Evolutionary conservation across 169 alveolate genomes (phyloP).

Genomic region (Ichthyophthirius multifiliis): DNA sequence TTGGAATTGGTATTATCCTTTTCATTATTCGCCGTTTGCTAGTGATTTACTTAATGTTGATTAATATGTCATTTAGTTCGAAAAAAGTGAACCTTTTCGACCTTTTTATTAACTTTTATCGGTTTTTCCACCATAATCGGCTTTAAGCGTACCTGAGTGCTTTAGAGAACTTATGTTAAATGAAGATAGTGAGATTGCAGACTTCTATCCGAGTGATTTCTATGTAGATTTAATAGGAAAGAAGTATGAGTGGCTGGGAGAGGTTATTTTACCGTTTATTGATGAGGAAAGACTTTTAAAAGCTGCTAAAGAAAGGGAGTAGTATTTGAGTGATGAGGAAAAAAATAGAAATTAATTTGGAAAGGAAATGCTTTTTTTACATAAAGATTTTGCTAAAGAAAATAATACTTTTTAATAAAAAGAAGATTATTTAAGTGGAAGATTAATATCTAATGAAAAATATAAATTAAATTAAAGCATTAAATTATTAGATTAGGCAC

Average conservation of each 20-base stretch:
- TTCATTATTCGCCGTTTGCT: slow-evolving; percentile 98
- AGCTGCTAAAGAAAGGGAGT: slow-evolving; percentile 39
- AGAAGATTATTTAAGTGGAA: not conserved
- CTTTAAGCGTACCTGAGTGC: slow-evolving; percentile 91
- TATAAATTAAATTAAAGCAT: not conserved
- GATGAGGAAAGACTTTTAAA: slow-evolving; percentile 52
- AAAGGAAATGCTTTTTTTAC: not conserved
- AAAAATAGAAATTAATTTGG: slow-evolving; percentile 31
- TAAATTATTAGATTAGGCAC: not conserved
- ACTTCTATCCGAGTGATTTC: slow-evolving; percentile 85
- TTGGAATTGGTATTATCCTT: slow-evolving; percentile 99
- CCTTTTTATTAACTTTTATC: slow-evolving; percentile 96
- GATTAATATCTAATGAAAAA: not conserved
- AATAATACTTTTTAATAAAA: not conserved
- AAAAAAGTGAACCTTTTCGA: slow-evolving; percentile 90
- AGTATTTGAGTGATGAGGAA: slow-evolving; percentile 4
- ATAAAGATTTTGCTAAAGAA: not conserved
- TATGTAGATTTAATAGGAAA: slow-evolving; percentile 75
- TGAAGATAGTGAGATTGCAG: slow-evolving; percentile 63
- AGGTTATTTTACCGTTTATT: slow-evolving; percentile 64
- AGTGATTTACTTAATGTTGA: slow-evolving; percentile 87
- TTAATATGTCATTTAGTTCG: slow-evolving; percentile 58
- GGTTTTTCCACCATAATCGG: slow-evolving; percentile 96
- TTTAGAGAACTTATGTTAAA: slow-evolving; percentile 52
- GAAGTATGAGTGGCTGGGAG: slow-evolving; percentile 79